phyloP scores from a whole-genome alignment of 2,329 filamentous ascomycete species.

The Botrytis paeoniae region DNA sequence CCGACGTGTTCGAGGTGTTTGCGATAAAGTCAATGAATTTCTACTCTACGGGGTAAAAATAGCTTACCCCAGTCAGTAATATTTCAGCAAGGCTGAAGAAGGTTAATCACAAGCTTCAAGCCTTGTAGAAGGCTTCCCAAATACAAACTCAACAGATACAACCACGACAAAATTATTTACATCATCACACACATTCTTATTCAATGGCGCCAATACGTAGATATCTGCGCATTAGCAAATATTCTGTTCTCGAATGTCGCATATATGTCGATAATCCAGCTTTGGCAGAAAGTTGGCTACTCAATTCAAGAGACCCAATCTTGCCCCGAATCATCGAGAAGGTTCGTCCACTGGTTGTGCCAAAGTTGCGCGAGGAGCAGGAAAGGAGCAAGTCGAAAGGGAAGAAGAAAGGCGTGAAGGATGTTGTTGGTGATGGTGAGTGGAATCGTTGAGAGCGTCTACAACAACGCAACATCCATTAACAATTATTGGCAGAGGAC shows the following conservation, averaged over 20 bases:
- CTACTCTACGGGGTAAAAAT: neutral
- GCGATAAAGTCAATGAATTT: neutral
- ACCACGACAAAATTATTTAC: neutral
- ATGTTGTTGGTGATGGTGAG: constrained; percentile 75
- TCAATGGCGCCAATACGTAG: constrained; percentile 82
- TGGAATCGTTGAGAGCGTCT: neutral
- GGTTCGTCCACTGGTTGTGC: constrained; percentile 80
- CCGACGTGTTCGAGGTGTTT: neutral
- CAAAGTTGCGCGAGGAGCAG: constrained; percentile 85
- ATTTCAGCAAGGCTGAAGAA: neutral
- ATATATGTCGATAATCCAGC: constrained; percentile 93
- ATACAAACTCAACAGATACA: neutral
- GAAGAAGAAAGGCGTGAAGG: constrained; percentile 70
- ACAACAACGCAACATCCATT: constrained; percentile 20
- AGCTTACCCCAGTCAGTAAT: neutral
- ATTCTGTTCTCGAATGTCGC: constrained; percentile 92
- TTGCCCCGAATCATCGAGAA: constrained; percentile 81
- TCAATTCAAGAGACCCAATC: constrained; percentile 71
- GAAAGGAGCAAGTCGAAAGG: constrained; percentile 58
- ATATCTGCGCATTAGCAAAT: constrained; percentile 87
- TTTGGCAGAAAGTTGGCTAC: constrained; percentile 77
- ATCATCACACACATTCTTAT: neutral
- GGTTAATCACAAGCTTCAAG: neutral
- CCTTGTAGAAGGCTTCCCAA: neutral
- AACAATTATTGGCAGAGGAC: constrained; percentile 60